Base-by-base conservation (phyloP, 1,284 basidiomycete species). In the Leccinum subrobustum region DNA sequence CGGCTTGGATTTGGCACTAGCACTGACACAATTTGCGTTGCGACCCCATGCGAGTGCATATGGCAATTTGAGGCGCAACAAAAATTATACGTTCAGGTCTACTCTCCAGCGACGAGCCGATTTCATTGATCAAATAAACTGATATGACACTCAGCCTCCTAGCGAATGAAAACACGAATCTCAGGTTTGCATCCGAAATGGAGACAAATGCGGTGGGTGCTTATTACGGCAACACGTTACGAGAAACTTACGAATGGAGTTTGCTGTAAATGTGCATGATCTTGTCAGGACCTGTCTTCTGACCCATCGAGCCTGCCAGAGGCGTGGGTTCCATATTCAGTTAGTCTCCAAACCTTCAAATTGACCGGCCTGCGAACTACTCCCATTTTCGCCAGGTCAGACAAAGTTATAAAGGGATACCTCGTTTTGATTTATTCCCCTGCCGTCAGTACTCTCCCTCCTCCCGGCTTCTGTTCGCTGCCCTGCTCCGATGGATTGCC, bases 341-440 rank as follows among this genome's bases (percentile, higher is more conserved):
- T 48, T 65, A 62, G 69, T 58, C 64, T 52, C 31, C 42, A 56
- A 52, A 52, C 56, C 29, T 50, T 57, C 65, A 65, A 58, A 58
- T 57, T 69, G 63, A 20, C 66, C 65, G 57, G 57, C 39, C 58
- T 68, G 64, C 59, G 58, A 67, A 47, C 44, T 20, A 69, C 37
- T 52, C 59, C 69, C 66, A 55, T 67, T 70, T 68, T 63, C 11
- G 55, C 56, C 37, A 63, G 47, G 42, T 59, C 35, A 47, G 58
- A 72, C 70, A 68, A 71, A 58, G 72, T 75, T 74, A 75, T 75
- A 75, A 74, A 75, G 59, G 27, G 27, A 52, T 56, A 58, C 60
- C 60, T 52, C 59, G 6, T 61, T 58, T 57, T 54, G 33, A 20
- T 52, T 61, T 61, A 12, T 57, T 20, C 60, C 62, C 60, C 60